Evolutionary conservation across 257 asterid species (phyloP).

Genomic region (Fraxinus americana): DNA sequence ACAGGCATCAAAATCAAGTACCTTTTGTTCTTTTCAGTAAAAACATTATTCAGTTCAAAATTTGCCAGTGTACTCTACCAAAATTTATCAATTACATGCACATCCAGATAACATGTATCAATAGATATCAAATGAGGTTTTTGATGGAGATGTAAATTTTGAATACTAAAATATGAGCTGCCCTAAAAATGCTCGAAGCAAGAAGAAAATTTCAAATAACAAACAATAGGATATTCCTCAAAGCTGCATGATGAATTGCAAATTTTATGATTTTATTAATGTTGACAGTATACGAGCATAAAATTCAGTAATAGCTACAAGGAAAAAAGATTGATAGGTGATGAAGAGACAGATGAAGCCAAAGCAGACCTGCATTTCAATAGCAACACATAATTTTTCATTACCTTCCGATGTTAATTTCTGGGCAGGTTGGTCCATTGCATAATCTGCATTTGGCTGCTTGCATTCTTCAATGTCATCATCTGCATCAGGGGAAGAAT

Average conservation of each 20-base stretch:
- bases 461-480: conserved; percentile 31
- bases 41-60: not conserved
- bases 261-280: not conserved
- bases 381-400: not conserved
- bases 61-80: not conserved
- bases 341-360: not conserved
- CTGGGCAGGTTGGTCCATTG: conserved; percentile 30
- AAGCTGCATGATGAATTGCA: not conserved
- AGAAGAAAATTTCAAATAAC: conserved; percentile 1
- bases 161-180: not conserved
- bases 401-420: conserved; percentile 53
- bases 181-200: not conserved
- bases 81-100: not conserved
- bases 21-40: not conserved
- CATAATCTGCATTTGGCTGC: conserved; percentile 13
- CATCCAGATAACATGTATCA: not conserved
- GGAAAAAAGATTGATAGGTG: not conserved
- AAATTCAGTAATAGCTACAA: not conserved
- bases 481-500: conserved; percentile 48
- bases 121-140: not conserved
- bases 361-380: not conserved
- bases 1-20: conserved; percentile 10
- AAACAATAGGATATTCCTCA: not conserved
- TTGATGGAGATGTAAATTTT: not conserved
- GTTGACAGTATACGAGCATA: not conserved